Evolutionary conservation across 202 grass and related monocot species (phyloP).

Genomic region (Bolboschoenoplectus hybrid): DNA sequence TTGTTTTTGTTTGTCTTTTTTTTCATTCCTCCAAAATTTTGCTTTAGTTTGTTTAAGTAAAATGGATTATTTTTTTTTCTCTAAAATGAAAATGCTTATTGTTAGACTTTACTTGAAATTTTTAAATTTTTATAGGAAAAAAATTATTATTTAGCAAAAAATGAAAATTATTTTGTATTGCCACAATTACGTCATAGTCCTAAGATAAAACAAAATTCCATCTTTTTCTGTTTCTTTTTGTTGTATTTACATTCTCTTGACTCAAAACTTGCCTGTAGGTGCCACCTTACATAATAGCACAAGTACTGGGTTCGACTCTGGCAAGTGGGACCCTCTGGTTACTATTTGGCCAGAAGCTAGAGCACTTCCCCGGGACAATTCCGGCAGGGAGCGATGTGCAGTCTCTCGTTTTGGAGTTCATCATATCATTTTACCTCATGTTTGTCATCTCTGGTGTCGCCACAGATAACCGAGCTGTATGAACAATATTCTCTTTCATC

Average conservation of each 20-base stretch:
- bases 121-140: too few relatives aligned
- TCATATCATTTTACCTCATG: slow-evolving; percentile 97
- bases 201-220: not conserved
- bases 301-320: slow-evolving; percentile 70
- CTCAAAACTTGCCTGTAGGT: slow-evolving; percentile 47
- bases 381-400: slow-evolving; percentile 72
- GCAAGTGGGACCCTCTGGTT: slow-evolving; percentile 80
- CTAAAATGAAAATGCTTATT: too few relatives aligned
- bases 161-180: not conserved
- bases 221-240: not conserved
- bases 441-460: slow-evolving; percentile 98
- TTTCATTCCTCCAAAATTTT: not conserved
- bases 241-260: not conserved
- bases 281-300: slow-evolving; percentile 67
- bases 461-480: slow-evolving; percentile 96
- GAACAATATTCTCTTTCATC: not conserved
- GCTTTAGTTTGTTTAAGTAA: not conserved
- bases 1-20: not conserved
- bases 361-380: slow-evolving; percentile 73
- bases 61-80: too few relatives aligned
- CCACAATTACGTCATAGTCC: not conserved
- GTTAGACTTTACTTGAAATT: too few relatives aligned
- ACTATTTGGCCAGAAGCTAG: slow-evolving; percentile 76
- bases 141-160: not conserved
- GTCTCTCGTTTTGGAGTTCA: slow-evolving; percentile 88